Base-by-base conservation (phyloP, 2,329 filamentous ascomycete species). In the Neopestalotiopsis rosae region DNA sequence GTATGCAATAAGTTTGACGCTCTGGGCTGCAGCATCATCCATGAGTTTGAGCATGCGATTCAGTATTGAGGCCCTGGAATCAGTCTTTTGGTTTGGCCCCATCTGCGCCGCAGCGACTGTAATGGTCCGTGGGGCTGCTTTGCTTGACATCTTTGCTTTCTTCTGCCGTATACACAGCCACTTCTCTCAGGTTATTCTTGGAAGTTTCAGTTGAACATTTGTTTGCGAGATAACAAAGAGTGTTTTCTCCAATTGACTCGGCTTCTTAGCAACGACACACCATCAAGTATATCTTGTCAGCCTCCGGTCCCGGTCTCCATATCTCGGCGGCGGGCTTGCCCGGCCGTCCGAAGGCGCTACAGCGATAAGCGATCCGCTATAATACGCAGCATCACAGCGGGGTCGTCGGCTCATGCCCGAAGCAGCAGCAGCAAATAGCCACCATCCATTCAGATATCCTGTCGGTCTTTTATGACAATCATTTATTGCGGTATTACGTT, bases 101-200 rank as follows among this genome's bases (percentile, higher is more conserved):
- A 89, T 79, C 76, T 88, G 87, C 71, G 86, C 87, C 0, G 86
- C 87, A 2, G 86, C 86, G n/a, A 88, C 80, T 66, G 77, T 82
- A 69, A 86, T 24, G 2, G 62, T 38, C 6, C 71, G 64, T 28
- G 71, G 62, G 14, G 66, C 38, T 32, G 52, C 32, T 56, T 61
- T 40, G 3, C 20, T n/a, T 9, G 67, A 30, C 65, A 66, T 69
- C 14, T 49, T 30, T 56, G 42, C 24, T 13, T 28, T n/a, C 17
- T 3, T 30, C 24, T 30, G 20, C 24, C 24, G 57, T n/a, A 1
- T 58, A 28, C 24, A 30, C 14, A 10, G 13, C 24, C 13, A 28
- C 28, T 59, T 28, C 3, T 59, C 17, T 3, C n/a, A n/a, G n/a
- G 45, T n/a, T 10, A 7, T 20, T n/a, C n/a, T 9, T 17, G 6